phyloP scores from a whole-genome alignment of 2,329 filamentous ascomycete species.

The Myriosclerotinia scirpicola region DNA sequence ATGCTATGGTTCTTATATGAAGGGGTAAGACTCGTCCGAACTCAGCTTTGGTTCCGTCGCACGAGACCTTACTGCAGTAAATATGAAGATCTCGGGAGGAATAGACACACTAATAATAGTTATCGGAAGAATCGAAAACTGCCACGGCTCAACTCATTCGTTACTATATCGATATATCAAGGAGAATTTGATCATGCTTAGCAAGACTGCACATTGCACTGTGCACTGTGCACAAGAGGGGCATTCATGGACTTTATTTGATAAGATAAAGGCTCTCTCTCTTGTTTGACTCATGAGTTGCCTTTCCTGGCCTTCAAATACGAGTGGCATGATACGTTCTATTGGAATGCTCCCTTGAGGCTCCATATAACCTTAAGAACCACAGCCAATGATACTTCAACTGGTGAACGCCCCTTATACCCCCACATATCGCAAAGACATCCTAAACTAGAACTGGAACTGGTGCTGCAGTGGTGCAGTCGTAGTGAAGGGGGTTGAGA shows the following conservation, averaged over 20 bases:
- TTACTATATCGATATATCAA: background rate
- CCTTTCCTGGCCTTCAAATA: background rate
- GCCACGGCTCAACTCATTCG: constrained; percentile 9
- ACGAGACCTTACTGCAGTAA: background rate
- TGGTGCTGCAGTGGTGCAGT: no score
- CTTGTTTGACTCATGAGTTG: background rate
- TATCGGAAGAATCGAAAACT: constrained; percentile 11
- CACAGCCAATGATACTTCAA: background rate
- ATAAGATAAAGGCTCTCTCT: background rate
- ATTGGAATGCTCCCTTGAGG: background rate
- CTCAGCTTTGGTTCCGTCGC: constrained; percentile 8
- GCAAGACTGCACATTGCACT: no score
- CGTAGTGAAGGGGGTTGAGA: background rate
- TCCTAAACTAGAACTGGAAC: background rate
- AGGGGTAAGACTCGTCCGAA: constrained; percentile 9
- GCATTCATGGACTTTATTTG: background rate
- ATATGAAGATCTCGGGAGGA: constrained; percentile 9
- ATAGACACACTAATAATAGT: constrained; percentile 11
- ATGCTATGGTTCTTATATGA: constrained; percentile 2
- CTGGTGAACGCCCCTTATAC: background rate
- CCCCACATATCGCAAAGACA: background rate
- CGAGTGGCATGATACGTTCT: constrained; percentile 1
- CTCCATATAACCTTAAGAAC: no score
- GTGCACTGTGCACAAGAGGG: no score
- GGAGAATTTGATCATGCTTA: background rate